Evolutionary conservation across 139 green algal genomes (phyloP), one percentile per base, ranked within the genome.

Genomic region (Auxenochlorella pyrenoidosa): DNA sequence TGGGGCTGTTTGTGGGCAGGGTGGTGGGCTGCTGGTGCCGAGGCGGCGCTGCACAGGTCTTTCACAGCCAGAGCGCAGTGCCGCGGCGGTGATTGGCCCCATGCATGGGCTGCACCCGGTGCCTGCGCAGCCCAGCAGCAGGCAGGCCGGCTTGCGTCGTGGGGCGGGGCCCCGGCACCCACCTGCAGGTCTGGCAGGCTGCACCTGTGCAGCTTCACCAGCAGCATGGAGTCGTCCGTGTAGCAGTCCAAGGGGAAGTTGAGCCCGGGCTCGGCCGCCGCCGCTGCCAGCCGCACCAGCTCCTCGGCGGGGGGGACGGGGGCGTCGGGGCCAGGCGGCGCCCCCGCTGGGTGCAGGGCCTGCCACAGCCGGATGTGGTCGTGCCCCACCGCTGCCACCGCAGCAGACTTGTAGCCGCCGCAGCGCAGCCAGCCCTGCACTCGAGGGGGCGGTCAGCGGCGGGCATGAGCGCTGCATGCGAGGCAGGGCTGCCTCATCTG

Each of bases 351-450:
- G n/a, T 36, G 80, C 80, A 85, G 63, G 28, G 80, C 63, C 63
- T 63, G 80, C 80, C 80, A 85, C 8, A 75, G 32, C 5, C 60
- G 40, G 21, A 44, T 66, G 32, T 85, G 80, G 80, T 85, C 80
- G 80, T 85, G 41, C 21, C 60, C 80, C 13, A 66, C 60, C 16
- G 60, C 63, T 13, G 63, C 80, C 59, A 85, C 28, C 18, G 60
- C 80, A 12, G 68, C 80, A 4, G 41, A 60, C 13, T 28, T 24
- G 80, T 77, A 85, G 19, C 80, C 63, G 40, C 58, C 3, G 60
- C 75, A 44, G 63, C 80, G 40, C 63, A 85, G 13, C 15, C 30
- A 28, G 30, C 34, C 63, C 80, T 85, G 80, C 54, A 73, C 1
- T n/a, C n/a, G 8, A n/a, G 51, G 3, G 43, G 13, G 43, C 4